Percentiles rank a stretch among this genome's conserved stretches.
Evolutionary conservation across 306 rosid genomes (phyloP).

Genomic region (Medicago arabica): DNA sequence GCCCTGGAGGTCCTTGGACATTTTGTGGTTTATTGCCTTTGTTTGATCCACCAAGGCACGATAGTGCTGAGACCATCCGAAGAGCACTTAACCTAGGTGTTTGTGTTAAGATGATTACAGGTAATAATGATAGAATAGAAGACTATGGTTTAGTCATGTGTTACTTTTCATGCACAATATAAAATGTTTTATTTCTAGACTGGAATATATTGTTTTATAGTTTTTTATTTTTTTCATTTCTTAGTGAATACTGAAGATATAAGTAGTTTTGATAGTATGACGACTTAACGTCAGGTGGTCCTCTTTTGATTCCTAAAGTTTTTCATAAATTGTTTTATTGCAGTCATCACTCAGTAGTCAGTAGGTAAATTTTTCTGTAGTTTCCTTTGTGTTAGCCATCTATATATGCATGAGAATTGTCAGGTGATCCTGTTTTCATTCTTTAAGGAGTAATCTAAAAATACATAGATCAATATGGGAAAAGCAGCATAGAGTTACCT

Average conservation of each 20-base stretch:
- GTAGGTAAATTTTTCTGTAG: no score
- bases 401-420: no score
- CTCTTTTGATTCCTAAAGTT: no score
- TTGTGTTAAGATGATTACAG: conserved; percentile 91
- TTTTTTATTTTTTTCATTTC: not conserved
- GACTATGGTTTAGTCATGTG: conserved; percentile 2
- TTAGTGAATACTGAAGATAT: not conserved
- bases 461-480: no score
- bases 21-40: conserved; percentile 87
- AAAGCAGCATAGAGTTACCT: no score
- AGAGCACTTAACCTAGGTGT: conserved; percentile 93
- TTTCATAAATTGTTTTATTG: no score
- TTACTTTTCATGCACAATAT: conserved; percentile 20
- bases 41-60: conserved; percentile 94
- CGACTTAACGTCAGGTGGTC: not conserved
- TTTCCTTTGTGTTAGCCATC: no score
- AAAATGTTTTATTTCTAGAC: conserved; percentile 5
- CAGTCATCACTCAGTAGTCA: no score
- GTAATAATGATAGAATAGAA: conserved; percentile 46
- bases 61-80: conserved; percentile 88
- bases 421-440: no score
- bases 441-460: no score
- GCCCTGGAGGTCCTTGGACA: conserved; percentile 84
- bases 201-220: not conserved
- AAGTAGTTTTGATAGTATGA: not conserved